Conservation (phyloP, 2,329 filamentous ascomycete genomes). For the Metarhizium album region DNA sequence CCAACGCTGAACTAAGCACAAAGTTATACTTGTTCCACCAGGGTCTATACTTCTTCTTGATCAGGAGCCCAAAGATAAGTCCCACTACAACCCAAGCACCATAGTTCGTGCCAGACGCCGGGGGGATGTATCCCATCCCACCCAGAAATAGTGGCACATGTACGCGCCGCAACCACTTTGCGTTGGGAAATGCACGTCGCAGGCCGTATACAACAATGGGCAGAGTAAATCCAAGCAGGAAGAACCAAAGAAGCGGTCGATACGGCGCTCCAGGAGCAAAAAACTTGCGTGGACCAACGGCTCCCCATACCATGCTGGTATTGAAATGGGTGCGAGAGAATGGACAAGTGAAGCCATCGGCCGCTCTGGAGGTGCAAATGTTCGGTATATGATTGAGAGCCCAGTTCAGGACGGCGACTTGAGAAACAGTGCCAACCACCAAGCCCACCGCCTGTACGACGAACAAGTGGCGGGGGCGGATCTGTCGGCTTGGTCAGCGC, state of each 20-base stretch:
- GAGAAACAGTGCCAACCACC: slow-evolving; percentile 31
- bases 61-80: slow-evolving; percentile 16
- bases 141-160: slow-evolving; percentile 21
- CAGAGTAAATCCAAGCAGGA: slow-evolving; percentile 36
- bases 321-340: slow-evolving; percentile 34
- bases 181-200: slow-evolving; percentile 13
- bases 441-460: slow-evolving; percentile 31
- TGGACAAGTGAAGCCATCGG: slow-evolving; percentile 34
- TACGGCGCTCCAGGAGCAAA: slow-evolving; percentile 42
- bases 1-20: slow-evolving; percentile 20
- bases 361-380: slow-evolving; percentile 34
- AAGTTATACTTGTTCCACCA: slow-evolving; percentile 24
- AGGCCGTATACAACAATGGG: slow-evolving; percentile 36
- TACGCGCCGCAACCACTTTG: slow-evolving; percentile 16
- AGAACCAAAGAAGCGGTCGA: slow-evolving; percentile 39
- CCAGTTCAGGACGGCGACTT: slow-evolving; percentile 28
- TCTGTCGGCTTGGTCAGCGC: slow-evolving; percentile 12
- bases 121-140: slow-evolving; percentile 19
- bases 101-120: slow-evolving; percentile 22
- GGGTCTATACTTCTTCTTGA: slow-evolving; percentile 14
- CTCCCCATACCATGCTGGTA: slow-evolving; percentile 44
- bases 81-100: slow-evolving; percentile 21
- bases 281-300: slow-evolving; percentile 44
- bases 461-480: slow-evolving; percentile 34
- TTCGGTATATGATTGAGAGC: slow-evolving; percentile 33